phyloP scores from a whole-genome alignment of 2,329 filamentous ascomycete species.

The Didymella segeticola region DNA sequence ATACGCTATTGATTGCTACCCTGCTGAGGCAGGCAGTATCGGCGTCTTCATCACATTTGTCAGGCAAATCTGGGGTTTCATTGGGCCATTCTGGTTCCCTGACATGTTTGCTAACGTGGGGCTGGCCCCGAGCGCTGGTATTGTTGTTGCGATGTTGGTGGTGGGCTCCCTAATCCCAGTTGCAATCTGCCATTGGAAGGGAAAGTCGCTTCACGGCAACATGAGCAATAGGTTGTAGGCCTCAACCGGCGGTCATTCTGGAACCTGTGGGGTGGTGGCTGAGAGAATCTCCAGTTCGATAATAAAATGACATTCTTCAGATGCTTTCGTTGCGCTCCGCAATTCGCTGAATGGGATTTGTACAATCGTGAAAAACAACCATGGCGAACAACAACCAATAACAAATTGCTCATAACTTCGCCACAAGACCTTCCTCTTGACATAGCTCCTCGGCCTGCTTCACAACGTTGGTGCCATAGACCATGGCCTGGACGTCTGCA shows the following conservation, averaged over 20 bases:
- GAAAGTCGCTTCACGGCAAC: conserved; percentile 23
- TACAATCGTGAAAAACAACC: not conserved
- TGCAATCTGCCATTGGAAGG: conserved; percentile 35
- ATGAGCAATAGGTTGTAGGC: conserved; percentile 22
- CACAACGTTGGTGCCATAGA: conserved; percentile 57
- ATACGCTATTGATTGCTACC: conserved; percentile 66
- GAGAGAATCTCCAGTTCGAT: not conserved
- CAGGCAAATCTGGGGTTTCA: conserved; percentile 56
- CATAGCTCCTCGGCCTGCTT: conserved; percentile 55
- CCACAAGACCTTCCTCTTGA: conserved; percentile 38
- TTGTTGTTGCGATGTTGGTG: conserved; percentile 45
- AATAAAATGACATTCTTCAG: not conserved
- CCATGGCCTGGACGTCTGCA: conserved; percentile 57
- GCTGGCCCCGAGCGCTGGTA: conserved; percentile 45
- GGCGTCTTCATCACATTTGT: conserved; percentile 66
- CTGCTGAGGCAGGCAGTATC: conserved; percentile 59
- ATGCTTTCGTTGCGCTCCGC: not conserved
- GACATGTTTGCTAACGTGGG: conserved; percentile 50
- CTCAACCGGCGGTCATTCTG: no score
- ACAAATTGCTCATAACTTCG: not conserved
- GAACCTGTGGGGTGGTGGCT: not conserved
- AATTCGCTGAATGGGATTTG: not conserved
- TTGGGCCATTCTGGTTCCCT: conserved; percentile 52
- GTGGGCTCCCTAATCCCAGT: conserved; percentile 34
- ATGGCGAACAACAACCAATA: no score